phyloP scores from a whole-genome alignment of 192 early-diverging fungal genomes.

The Coemansia guatemalensis region DNA sequence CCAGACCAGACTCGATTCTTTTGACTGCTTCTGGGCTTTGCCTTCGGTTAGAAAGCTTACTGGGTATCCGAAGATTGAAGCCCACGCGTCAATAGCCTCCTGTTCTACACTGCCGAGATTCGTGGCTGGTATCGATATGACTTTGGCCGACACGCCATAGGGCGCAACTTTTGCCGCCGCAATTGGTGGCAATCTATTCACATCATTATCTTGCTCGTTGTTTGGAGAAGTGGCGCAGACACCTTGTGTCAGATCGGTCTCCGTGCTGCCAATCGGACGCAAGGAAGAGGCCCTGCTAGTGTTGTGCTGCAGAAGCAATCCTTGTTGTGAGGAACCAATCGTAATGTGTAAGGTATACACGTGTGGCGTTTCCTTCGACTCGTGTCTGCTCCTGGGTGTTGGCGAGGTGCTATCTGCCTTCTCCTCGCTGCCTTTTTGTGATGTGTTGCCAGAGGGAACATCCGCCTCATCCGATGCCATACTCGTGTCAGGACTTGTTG shows the following conservation, averaged over 20 bases:
- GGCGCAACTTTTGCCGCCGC: constrained; percentile 31
- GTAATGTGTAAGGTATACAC: constrained; percentile 12
- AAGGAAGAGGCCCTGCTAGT: constrained; percentile 6
- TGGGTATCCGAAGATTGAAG: constrained; percentile 37
- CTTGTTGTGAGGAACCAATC: constrained; percentile 9
- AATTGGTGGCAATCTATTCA: constrained; percentile 1
- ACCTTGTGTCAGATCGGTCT: background rate
- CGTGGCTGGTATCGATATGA: constrained; percentile 22
- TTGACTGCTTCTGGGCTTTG: background rate
- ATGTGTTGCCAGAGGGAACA: constrained; percentile 18
- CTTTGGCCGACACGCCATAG: constrained; percentile 20
- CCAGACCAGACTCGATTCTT: constrained; percentile 26
- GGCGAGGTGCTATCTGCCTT: background rate
- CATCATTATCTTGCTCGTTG: constrained; percentile 1
- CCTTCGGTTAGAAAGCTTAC: constrained; percentile 1
- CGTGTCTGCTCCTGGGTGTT: background rate
- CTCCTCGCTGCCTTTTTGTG: constrained; percentile 1
- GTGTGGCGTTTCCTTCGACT: background rate
- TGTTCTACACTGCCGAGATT: constrained; percentile 24
- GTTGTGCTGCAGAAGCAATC: constrained; percentile 30
- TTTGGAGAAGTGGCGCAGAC: background rate
- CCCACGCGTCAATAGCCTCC: constrained; percentile 28
- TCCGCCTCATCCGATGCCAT: constrained; percentile 11
- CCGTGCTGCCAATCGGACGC: constrained; percentile 13
- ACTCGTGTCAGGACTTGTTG: constrained; percentile 19